phyloP scores from a whole-genome alignment of 352 stramenopile species.

The Globisporangium radiosum region DNA sequence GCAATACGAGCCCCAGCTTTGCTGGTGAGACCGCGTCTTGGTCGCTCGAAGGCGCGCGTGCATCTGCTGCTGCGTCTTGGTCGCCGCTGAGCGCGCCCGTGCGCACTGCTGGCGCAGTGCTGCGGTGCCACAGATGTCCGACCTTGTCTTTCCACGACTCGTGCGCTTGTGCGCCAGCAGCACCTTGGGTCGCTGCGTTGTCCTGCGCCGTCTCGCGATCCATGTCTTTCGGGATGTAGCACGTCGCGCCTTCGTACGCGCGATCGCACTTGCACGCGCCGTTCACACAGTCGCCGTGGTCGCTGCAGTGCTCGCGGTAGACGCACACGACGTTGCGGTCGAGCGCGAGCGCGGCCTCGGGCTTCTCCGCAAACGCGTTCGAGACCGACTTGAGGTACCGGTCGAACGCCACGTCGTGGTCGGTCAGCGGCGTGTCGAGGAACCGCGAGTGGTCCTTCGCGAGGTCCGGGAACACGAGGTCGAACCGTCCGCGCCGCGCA shows the following conservation, averaged over 20 bases:
- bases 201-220: conserved; percentile 23
- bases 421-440: conserved; percentile 42
- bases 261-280: conserved; percentile 64
- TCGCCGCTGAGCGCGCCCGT: not conserved
- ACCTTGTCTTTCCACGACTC: conserved; percentile 65
- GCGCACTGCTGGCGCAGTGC: conserved; percentile 12
- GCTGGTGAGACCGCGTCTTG: conserved; percentile 20
- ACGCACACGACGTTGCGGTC: conserved; percentile 50
- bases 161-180: conserved; percentile 17
- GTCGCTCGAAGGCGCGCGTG: conserved; percentile 7
- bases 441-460: conserved; percentile 54
- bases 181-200: conserved; percentile 13
- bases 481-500: conserved; percentile 57
- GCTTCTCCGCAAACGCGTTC: conserved; percentile 34
- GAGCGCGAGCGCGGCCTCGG: conserved; percentile 14
- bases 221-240: conserved; percentile 71
- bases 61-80: not conserved
- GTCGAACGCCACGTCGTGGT: conserved; percentile 63
- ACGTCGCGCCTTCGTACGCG: conserved; percentile 71
- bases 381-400: conserved; percentile 71
- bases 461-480: conserved; percentile 59
- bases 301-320: conserved; percentile 78
- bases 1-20: conserved; percentile 31
- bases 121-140: conserved; percentile 50
- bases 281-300: conserved; percentile 79